Percentiles rank a stretch among this genome's conserved stretches.
phyloP scores from a whole-genome alignment of 495 filamentous ascomycete genomes.

The Xanthoparmelia taractica region DNA sequence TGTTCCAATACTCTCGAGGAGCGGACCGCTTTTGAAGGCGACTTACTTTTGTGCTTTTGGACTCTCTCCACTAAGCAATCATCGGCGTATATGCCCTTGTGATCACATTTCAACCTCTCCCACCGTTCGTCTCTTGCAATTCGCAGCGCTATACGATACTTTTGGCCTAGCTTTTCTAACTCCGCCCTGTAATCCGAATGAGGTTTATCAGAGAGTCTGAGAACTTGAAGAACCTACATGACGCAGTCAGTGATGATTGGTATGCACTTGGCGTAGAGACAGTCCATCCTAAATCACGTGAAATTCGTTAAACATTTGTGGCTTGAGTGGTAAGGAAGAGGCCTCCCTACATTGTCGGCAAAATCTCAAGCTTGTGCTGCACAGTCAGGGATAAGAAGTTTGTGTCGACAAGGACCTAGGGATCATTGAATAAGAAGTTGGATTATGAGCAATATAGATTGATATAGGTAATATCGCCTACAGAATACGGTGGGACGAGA shows the following conservation, averaged over 20 bases:
- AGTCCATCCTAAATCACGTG: constrained; percentile 33
- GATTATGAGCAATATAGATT: background rate
- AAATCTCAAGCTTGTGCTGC: constrained; percentile 77
- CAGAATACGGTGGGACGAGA: constrained; percentile 78
- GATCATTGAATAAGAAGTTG: background rate
- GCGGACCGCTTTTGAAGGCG: background rate
- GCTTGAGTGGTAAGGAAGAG: background rate
- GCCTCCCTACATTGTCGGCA: constrained; percentile 70
- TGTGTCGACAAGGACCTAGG: constrained; percentile 54
- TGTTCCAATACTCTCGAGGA: background rate
- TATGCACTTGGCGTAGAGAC: constrained; percentile 47
- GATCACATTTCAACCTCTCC: constrained; percentile 74
- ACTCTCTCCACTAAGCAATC: constrained; percentile 89
- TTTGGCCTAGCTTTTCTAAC: constrained; percentile 82
- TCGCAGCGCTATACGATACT: constrained; percentile 80
- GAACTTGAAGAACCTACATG: constrained; percentile 19
- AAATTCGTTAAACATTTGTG: background rate
- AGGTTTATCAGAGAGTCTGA: background rate
- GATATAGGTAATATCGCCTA: constrained; percentile 26
- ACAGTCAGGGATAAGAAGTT: constrained; percentile 93
- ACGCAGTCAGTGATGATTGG: constrained; percentile 46
- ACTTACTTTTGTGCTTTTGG: constrained; percentile 51
- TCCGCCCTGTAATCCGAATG: constrained; percentile 43
- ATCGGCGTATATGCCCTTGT: constrained; percentile 90
- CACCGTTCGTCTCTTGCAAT: constrained; percentile 91